These are phyloP conservation scores for Panaeolus papilionaceus DNA, from an alignment of 768 basidiomycete genomes.

Conservation along the genomic window DNA sequence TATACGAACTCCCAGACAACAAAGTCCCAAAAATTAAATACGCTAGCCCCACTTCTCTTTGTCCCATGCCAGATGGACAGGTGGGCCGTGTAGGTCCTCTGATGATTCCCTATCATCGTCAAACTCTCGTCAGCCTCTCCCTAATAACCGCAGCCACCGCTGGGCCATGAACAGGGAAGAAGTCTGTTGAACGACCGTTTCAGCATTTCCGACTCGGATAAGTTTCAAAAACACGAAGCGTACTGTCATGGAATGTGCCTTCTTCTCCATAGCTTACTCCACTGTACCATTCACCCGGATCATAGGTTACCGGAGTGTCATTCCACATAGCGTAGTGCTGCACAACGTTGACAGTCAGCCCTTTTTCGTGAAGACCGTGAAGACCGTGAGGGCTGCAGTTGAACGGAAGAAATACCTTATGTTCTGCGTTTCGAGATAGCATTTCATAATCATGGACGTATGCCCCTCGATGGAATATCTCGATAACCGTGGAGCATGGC, in stretches of 20 bases:
- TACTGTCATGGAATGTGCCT: constrained; percentile 6
- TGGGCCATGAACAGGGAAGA: constrained; percentile 10
- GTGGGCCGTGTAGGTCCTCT: background rate
- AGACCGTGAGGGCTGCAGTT: constrained; percentile 37
- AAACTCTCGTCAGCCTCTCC: background rate
- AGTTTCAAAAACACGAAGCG: constrained; percentile 2
- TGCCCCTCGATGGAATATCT: constrained; percentile 68
- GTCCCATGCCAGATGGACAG: background rate
- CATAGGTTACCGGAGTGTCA: constrained; percentile 28
- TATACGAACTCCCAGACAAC: background rate
- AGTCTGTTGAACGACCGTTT: background rate
- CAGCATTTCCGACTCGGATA: background rate
- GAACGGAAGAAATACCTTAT: constrained; percentile 35
- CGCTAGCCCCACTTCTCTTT: background rate
- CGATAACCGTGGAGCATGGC: constrained; percentile 67
- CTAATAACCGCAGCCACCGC: constrained; percentile 1
- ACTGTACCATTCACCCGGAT: constrained; percentile 26
- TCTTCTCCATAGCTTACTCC: constrained; percentile 2
- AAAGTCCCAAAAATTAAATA: background rate
- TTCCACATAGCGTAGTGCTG: constrained; percentile 35
- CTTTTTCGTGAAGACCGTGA: constrained; percentile 53
- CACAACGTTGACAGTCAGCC: background rate
- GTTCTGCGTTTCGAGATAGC: constrained; percentile 47
- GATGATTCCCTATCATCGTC: background rate
- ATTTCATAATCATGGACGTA: constrained; percentile 46